Evolutionary conservation across 2,329 filamentous ascomycete genomes (phyloP), one percentile per base, ranked within the genome.

Genomic region (Clarireedia hainanense): DNA sequence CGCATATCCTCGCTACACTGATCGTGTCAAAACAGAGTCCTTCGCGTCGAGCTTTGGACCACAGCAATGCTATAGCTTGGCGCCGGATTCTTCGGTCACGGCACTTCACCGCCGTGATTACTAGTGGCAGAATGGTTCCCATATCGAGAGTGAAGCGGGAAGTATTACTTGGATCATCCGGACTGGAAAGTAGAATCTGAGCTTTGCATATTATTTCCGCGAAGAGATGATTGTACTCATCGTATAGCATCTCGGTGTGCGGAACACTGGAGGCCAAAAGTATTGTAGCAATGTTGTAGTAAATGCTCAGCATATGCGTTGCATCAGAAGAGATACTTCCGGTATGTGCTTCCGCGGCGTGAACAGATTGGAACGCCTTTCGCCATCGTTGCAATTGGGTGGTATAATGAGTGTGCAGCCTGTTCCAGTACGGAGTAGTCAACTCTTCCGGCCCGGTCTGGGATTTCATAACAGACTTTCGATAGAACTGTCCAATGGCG

Each of bases 11-110:
- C 49, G 66, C 66, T 17, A 67, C 63, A 2, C 62, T 64, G 43
- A 68, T 67, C 1, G 66, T 67, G 50, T 68, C 66, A 40, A 66
- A 68, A 50, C 66, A 67, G 10, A 68, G 53, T 26, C 66, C 66
- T 60, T 68, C 66, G 45, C 66, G 56, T n/a, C 66, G 58, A 36
- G 66, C 64, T 58, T 67, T 67, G 5, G 61, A 64, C 66, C 66
- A 68, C 17, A 68, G 55, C 4, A 68, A 53, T 30, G 62, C 57
- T 47, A 68, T 67, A 4, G 66, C 64, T 51, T 65, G 63, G 2
- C 66, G 57, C 7, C 66, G 58, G 49, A 67, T 64, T 49, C 60
- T 51, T 49, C 63, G 52, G 45, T 67, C 63, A 40, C 66, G 63
- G 42, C 66, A 68, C 59, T 67, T 68, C 9, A 64, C 63, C 34